A percentile compares a stretch with the other conserved stretches of the same genome.
These are phyloP conservation scores for Geosmithia flava DNA, from an alignment of 2,329 filamentous ascomycete species.

Conservation along the genomic window DNA sequence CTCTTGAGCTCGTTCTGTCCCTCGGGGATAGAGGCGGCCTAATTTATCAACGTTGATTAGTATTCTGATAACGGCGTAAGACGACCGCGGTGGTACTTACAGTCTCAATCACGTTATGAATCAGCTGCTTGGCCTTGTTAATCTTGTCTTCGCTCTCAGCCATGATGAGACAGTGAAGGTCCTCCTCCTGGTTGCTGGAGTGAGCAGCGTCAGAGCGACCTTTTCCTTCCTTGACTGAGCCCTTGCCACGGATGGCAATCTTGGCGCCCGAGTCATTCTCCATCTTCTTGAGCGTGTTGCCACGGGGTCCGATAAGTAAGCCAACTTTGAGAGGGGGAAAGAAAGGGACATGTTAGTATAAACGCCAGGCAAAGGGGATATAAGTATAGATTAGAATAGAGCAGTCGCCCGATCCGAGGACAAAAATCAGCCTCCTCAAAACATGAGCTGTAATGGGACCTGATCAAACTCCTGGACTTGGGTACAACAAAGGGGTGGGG, in stretches of 20 bases:
- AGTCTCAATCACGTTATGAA: slow-evolving; percentile 98
- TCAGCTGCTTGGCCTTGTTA: slow-evolving; percentile 96
- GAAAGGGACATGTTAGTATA: slow-evolving; percentile 83
- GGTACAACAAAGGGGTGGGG: not conserved
- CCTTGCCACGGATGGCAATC: slow-evolving; percentile 98
- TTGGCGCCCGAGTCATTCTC: slow-evolving; percentile 94
- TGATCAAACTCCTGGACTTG: slow-evolving; percentile 7
- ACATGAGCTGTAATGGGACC: slow-evolving; percentile 6
- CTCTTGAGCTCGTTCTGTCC: slow-evolving; percentile 98
- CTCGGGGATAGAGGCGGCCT: slow-evolving; percentile 97
- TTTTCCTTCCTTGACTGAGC: slow-evolving; percentile 99
- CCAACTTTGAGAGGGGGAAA: slow-evolving; percentile 71
- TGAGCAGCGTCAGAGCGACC: slow-evolving; percentile 97
- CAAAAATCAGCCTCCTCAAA: slow-evolving; percentile 10
- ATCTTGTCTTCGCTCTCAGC: slow-evolving; percentile 99
- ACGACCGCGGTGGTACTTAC: slow-evolving; percentile 41
- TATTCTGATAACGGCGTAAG: not conserved
- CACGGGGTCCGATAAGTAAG: slow-evolving; percentile 99
- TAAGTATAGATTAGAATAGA: not conserved
- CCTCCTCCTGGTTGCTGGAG: slow-evolving; percentile 99
- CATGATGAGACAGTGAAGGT: slow-evolving; percentile 98
- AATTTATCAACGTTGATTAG: slow-evolving; percentile 10
- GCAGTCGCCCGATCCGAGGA: not conserved
- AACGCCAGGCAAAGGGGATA: not conserved
- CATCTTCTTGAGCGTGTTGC: slow-evolving; percentile 99